phyloP scores from a whole-genome alignment of 2,329 filamentous ascomycete species.

The Pestalotiopsis sp. region DNA sequence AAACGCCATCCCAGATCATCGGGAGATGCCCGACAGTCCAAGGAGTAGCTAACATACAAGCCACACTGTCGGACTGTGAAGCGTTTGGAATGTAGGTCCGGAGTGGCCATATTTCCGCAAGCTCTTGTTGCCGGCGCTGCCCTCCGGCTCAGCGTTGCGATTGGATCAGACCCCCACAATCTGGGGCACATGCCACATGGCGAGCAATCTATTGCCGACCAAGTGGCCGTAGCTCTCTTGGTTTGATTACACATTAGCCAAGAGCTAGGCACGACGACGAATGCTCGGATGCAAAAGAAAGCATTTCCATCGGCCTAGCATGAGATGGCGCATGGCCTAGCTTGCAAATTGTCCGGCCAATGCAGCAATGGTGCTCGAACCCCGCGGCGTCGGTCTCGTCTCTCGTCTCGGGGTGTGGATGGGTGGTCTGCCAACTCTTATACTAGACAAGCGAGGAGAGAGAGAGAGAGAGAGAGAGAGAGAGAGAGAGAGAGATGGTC shows the following conservation, averaged over 20 bases:
- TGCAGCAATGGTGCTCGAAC: neutral
- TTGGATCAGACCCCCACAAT: neutral
- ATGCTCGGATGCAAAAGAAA: neutral
- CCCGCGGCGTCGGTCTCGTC: neutral
- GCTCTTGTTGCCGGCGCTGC: neutral
- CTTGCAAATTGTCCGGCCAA: neutral
- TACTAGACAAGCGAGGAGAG: neutral
- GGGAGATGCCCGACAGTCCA: neutral
- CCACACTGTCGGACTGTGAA: neutral
- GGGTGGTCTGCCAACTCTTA: neutral
- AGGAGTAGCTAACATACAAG: neutral
- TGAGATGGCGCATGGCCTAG: neutral
- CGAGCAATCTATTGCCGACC: constrained; percentile 2
- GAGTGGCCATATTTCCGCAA: no score
- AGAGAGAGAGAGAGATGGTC: neutral
- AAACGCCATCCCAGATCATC: neutral
- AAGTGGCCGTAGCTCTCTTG: neutral
- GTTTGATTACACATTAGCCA: neutral
- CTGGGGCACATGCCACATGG: constrained; percentile 4
- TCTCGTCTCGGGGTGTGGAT: neutral
- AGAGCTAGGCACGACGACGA: neutral
- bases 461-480: no score
- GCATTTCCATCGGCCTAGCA: neutral
- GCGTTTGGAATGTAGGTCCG: neutral
- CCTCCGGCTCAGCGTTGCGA: neutral